These are phyloP conservation scores for Scutellaria galericulata DNA, from an alignment of 257 asterid genomes.

Conservation along the genomic window DNA sequence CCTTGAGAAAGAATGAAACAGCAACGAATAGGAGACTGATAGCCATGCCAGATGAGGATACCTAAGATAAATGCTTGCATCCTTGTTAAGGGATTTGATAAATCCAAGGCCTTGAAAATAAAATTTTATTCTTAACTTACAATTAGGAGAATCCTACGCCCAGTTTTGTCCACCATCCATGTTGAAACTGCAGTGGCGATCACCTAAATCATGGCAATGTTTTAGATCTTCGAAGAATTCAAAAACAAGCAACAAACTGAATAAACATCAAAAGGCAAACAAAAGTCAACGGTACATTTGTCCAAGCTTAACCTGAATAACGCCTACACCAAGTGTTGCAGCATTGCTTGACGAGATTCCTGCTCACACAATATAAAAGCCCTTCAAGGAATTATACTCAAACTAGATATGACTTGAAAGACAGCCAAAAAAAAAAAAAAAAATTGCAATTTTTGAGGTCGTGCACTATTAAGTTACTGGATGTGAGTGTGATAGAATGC, in stretches of 20 bases:
- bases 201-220: constrained; percentile 53
- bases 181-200: constrained; percentile 84
- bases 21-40: constrained; percentile 81
- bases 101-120: not conserved
- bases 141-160: constrained; percentile 80
- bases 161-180: constrained; percentile 92
- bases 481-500: not conserved
- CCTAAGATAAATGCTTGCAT: constrained; percentile 44
- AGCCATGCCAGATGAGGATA: constrained; percentile 85
- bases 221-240: constrained; percentile 27
- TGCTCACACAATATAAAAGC: constrained; percentile 44
- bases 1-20: constrained; percentile 77
- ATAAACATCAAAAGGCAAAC: constrained; percentile 1
- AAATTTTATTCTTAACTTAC: constrained; percentile 49
- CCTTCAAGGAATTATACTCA: constrained; percentile 19
- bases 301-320: constrained; percentile 67
- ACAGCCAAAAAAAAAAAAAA: not conserved
- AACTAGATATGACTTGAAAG: not conserved
- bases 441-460: not conserved
- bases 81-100: constrained; percentile 26
- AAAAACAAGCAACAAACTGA: not conserved
- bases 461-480: not conserved
- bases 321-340: constrained; percentile 85
- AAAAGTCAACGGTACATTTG: constrained; percentile 3
- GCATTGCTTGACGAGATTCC: constrained; percentile 83